Base-by-base conservation (phyloP, 208 protist genomes). In the Trypanosoma conorhini region DNA sequence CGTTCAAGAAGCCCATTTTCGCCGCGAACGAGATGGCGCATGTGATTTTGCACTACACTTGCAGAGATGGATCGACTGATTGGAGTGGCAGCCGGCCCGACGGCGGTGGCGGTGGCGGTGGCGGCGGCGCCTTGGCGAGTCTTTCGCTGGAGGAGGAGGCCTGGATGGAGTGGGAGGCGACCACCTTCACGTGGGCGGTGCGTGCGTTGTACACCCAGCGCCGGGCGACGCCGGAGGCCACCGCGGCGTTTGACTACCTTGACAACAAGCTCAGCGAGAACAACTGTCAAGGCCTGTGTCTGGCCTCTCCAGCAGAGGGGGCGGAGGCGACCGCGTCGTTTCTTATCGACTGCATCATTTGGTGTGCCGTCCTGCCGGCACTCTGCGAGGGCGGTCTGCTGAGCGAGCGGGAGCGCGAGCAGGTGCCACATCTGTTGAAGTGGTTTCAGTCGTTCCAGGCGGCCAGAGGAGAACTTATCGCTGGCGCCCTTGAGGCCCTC, bases 121-220 rank as follows among this genome's bases (percentile, higher is more conserved):
- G 54, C 17, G 9, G 26, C 15, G 30, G 48, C 22, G 42, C 62
- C 31, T 72, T 61, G 46, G 30, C 48, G 40, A 71, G 72, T 44
- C 28, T 69, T 30, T 76, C 70, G 46, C 61, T 89, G n/a, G 85
- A 85, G 30, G 83, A 96, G 72, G 87, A 86, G 79, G 76, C 72
- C 62, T 94, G 88, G 88, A 72, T 94, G 31, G 88, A 93, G 67
- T 96, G 88, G 87, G 91, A 96, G 78, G 66, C 83, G 44, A 87
- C 80, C 15, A 78, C 79, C 56, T 83, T 96, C 40, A 83, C 85
- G 10, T 40, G 72, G 9, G 82, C 88, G 10, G 70, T 93, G 44
- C 68, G 71, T n/a, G 70, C 88, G 0, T 76, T 96, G 30, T 96
- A 96, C 80, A 85, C 79, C 22, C 70, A 91, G 77, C 82, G 87